phyloP scores from a whole-genome alignment of 768 basidiomycete species.

The Naganishia vaughanmartiniae region DNA sequence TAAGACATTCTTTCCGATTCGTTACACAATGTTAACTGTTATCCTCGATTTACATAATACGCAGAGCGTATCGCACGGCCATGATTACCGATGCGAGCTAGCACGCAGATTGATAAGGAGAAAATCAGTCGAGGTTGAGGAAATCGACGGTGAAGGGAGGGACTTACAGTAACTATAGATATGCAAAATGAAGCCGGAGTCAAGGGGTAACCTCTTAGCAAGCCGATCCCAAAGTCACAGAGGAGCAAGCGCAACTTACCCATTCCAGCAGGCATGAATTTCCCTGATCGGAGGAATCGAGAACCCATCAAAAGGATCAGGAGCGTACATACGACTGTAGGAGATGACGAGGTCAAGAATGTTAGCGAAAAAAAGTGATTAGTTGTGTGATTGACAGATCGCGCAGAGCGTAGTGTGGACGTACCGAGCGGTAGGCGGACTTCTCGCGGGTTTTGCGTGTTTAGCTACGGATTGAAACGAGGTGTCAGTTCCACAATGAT shows the following conservation, averaged over 20 bases:
- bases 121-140: neutral
- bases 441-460: slow-evolving; percentile 30
- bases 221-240: neutral
- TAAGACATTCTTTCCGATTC: neutral
- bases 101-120: slow-evolving; percentile 16
- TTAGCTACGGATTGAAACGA: slow-evolving; percentile 15
- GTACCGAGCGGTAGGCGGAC: slow-evolving; percentile 30
- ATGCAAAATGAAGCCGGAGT: neutral
- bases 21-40: neutral
- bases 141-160: neutral
- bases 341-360: neutral
- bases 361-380: no score
- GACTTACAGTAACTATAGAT: slow-evolving; percentile 21
- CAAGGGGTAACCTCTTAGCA: neutral
- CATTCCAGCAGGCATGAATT: slow-evolving; percentile 40
- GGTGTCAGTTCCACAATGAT: neutral
- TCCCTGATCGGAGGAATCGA: slow-evolving; percentile 28
- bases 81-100: slow-evolving; percentile 35
- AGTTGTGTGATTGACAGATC: no score
- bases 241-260: slow-evolving; percentile 15
- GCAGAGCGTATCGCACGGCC: slow-evolving; percentile 33
- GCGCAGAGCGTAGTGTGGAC: neutral
- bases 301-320: slow-evolving; percentile 36
- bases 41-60: slow-evolving; percentile 22
- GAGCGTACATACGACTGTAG: slow-evolving; percentile 28